Evolutionary conservation across 2,329 filamentous ascomycete genomes (phyloP).

Genomic region (Aspergillus floridensis): DNA sequence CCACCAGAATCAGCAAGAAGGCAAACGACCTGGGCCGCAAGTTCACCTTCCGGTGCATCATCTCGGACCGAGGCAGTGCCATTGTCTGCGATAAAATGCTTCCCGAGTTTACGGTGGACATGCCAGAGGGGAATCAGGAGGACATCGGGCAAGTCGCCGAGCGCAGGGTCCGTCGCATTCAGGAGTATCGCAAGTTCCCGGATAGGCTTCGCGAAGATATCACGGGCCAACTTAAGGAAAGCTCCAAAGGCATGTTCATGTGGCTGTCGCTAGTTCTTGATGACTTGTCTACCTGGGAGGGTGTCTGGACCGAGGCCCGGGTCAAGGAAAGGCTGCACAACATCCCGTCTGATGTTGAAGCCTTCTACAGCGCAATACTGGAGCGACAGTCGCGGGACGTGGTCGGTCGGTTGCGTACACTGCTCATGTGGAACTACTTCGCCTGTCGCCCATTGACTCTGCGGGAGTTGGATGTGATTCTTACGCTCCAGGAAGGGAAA

Average conservation of each 20-base stretch:
- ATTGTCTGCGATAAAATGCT: background rate
- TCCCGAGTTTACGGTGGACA: background rate
- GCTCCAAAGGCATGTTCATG: conserved; percentile 4
- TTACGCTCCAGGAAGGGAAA: background rate
- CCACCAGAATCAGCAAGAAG: background rate
- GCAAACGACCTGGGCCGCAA: background rate
- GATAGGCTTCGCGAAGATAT: background rate
- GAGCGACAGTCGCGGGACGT: background rate
- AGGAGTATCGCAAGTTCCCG: background rate
- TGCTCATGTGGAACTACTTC: conserved; percentile 1
- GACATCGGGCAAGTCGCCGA: background rate
- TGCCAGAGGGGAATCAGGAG: background rate
- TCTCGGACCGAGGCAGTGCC: background rate
- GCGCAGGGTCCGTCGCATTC: background rate
- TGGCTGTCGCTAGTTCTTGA: background rate
- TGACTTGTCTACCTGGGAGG: background rate
- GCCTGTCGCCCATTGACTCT: background rate
- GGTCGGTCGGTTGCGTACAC: background rate
- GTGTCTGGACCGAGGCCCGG: background rate
- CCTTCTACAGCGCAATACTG: background rate
- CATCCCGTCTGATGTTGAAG: background rate
- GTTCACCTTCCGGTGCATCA: background rate
- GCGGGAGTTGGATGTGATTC: background rate
- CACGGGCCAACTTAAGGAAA: background rate
- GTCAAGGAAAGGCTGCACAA: conserved; percentile 1